Percentiles rank a stretch among this genome's conserved stretches.
Evolutionary conservation across 805 yeast species (phyloP).

Genomic region (Wickerhamomyces subpelliculosus): DNA sequence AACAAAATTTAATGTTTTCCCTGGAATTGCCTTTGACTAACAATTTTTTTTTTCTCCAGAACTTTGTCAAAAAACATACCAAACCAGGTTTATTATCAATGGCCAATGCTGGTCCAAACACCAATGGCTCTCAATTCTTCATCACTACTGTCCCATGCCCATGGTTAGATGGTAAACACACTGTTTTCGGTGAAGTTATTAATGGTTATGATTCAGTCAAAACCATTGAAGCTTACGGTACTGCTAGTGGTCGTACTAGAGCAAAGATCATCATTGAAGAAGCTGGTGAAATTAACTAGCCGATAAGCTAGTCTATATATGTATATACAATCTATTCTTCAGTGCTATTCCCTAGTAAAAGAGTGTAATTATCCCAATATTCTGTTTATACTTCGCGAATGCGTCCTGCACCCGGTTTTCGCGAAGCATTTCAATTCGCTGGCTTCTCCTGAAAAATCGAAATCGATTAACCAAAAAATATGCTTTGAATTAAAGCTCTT

Average conservation of each 20-base stretch:
- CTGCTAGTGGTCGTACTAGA: conserved; percentile 58
- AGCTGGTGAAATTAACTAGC: conserved; percentile 39
- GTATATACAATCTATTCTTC: not conserved
- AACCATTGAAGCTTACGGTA: conserved; percentile 58
- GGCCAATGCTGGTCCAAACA: conserved; percentile 93
- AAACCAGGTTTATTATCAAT: conserved; percentile 79
- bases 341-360: no score
- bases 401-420: not conserved
- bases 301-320: not conserved
- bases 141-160: conserved; percentile 75
- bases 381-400: not conserved
- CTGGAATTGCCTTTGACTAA: no score
- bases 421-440: not conserved
- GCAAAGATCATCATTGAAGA: conserved; percentile 59
- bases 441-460: not conserved
- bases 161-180: conserved; percentile 76
- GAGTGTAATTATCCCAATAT: no score
- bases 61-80: conserved; percentile 67
- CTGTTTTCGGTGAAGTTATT: conserved; percentile 69
- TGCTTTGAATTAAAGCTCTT: not conserved
- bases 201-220: conserved; percentile 58
- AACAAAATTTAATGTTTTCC: no score
- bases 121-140: conserved; percentile 89
- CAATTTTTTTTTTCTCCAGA: conserved; percentile 41
- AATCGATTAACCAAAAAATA: not conserved